Evolutionary conservation across 441 rosid genomes (phyloP).

Genomic region (Croton setiger): DNA sequence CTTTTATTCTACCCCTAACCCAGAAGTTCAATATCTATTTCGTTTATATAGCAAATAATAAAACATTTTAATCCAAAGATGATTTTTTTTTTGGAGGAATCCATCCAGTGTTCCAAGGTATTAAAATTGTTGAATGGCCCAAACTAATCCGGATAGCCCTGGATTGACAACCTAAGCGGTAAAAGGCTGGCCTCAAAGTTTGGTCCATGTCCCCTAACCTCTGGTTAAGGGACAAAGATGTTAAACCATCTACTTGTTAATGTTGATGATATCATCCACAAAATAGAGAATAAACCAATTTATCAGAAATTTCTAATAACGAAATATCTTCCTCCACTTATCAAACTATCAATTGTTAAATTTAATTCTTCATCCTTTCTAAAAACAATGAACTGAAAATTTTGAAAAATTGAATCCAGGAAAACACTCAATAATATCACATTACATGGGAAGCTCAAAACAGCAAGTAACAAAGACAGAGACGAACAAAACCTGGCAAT

Average conservation of each 20-base stretch:
- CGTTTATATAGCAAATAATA: not conserved
- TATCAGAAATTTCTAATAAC: not conserved
- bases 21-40: not conserved
- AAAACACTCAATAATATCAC: too few relatives aligned
- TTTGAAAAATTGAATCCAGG: too few relatives aligned
- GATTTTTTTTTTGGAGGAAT: too few relatives aligned
- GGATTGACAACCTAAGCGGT: too few relatives aligned
- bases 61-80: not conserved
- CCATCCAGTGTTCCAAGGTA: too few relatives aligned
- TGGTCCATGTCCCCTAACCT: too few relatives aligned
- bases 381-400: too few relatives aligned
- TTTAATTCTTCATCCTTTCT: not conserved
- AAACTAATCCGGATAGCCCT: too few relatives aligned
- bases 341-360: not conserved
- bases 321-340: not conserved
- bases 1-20: not conserved
- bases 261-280: not conserved
- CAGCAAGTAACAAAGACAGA: not conserved
- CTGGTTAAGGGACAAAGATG: too few relatives aligned
- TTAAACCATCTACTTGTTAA: too few relatives aligned
- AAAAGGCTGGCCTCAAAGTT: too few relatives aligned
- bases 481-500: slow-evolving; percentile 52
- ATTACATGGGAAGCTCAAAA: not conserved
- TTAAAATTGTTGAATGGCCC: too few relatives aligned
- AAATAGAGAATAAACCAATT: not conserved